Evolutionary conservation across 164 flowering plant species (phyloP), one percentile per base, ranked within the genome.

Genomic region (Chimonanthus praecox): DNA sequence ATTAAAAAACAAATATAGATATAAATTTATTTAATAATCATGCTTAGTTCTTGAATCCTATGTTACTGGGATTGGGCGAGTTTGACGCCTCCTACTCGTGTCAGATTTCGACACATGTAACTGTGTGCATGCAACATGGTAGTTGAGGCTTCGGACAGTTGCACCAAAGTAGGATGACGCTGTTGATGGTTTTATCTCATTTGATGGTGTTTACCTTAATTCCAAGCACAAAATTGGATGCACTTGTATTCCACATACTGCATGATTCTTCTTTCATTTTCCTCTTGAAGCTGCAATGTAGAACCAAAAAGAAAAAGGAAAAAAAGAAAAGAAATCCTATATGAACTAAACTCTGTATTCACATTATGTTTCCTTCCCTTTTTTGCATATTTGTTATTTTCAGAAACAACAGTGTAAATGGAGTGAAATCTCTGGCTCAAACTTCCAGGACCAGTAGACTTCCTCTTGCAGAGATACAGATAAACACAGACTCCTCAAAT

Each of bases 381-480:
- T 0, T 11, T 54, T 54, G 11, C 16, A 10, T 51, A 3, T 15
- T 47, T 64, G 65, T 2, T 51, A 51, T 9, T 80, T 79, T 6
- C 80, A 83, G 85, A 65, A 47, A 62, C 18, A 1, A 5, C 8
- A 2, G 50, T 54, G 61, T 9, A 7, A 70, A 54, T 54, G 60
- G 8, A 11, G 60, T 5, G n/a, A 54, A 54, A 54, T 54, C 1
- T 54, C 4, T 51, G 58, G 58, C 9, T 51, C 58, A 51, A 15
- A 51, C 13, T 51, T 51, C 58, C 13, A 51, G 20, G 33, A 47
- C 68, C 68, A 49, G 71, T 45, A 86, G 94, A 77, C 50, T 66
- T 71, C 90, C 93, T 51, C 90, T 89, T 47, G 48, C 58, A 15
- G 88, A 85, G 74, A 76, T 87, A 58, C 49, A 74, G 6, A 33